phyloP scores from a whole-genome alignment of 2,329 filamentous ascomycete genomes.

The Pyrenochaeta sp. region DNA sequence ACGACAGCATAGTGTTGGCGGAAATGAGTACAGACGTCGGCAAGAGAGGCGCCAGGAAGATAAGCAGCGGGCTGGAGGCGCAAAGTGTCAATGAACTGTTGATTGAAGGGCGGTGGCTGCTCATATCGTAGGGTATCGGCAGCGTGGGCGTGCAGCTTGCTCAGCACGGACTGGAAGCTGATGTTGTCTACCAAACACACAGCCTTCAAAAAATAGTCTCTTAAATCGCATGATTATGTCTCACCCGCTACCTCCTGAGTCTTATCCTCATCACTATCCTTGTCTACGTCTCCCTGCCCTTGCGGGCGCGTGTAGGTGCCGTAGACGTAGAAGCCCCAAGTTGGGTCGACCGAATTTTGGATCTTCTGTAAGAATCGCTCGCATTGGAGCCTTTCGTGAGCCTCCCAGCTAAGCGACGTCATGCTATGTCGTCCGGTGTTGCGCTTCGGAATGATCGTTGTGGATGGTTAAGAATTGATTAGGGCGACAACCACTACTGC shows the following conservation, averaged over 20 bases:
- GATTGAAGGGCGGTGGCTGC: slow-evolving; percentile 10
- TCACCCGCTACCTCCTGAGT: background rate
- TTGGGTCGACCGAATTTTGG: background rate
- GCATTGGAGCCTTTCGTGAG: no score
- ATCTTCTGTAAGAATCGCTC: slow-evolving; percentile 1
- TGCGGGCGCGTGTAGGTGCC: slow-evolving; percentile 6
- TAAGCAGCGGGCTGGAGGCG: slow-evolving; percentile 4
- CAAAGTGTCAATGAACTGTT: slow-evolving; percentile 9
- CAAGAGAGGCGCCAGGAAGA: slow-evolving; percentile 10
- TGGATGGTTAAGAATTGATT: no score
- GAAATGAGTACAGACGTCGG: slow-evolving; percentile 11
- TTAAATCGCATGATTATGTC: background rate
- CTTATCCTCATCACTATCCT: background rate
- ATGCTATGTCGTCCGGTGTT: no score
- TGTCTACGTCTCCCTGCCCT: background rate
- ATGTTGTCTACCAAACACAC: background rate
- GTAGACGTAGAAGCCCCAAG: slow-evolving; percentile 10
- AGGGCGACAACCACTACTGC: no score
- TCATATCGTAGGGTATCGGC: slow-evolving; percentile 6
- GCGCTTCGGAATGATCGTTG: no score
- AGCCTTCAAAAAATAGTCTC: background rate
- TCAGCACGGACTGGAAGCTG: slow-evolving; percentile 9
- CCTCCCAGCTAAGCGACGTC: no score
- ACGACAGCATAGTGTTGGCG: slow-evolving; percentile 1
- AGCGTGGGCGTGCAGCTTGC: slow-evolving; percentile 8